Conservation (phyloP, 768 basidiomycete genomes). For the Tulasnella sp. region DNA sequence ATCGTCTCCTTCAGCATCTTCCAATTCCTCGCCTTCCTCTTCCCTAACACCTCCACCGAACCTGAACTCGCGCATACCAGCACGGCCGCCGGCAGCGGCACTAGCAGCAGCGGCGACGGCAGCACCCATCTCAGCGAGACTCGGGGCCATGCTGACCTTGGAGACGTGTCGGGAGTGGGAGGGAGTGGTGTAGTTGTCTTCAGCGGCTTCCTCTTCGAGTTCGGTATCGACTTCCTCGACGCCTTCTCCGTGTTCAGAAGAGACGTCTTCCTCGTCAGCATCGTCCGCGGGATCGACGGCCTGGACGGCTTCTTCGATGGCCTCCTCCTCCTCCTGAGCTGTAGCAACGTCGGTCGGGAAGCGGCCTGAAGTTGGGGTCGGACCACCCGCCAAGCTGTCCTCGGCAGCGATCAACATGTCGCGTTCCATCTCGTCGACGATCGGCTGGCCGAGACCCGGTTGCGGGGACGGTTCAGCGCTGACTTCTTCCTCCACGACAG, state of each 20-base stretch:
- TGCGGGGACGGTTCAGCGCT: conserved; percentile 51
- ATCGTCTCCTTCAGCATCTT: conserved; percentile 13
- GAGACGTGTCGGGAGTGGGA: conserved; percentile 29
- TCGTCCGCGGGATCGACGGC: conserved; percentile 36
- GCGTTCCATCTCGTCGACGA: conserved; percentile 17
- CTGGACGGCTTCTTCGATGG: conserved; percentile 14
- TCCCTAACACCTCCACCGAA: conserved; percentile 16
- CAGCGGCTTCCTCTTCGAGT: conserved; percentile 33
- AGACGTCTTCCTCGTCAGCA: conserved; percentile 32
- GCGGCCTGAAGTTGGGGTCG: conserved; percentile 18
- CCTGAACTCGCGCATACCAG: conserved; percentile 17
- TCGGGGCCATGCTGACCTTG: conserved; percentile 24
- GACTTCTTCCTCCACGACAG: conserved; percentile 36
- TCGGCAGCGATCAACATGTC: conserved; percentile 1
- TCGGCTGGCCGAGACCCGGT: not conserved
- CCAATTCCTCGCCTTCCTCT: not conserved
- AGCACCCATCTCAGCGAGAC: conserved; percentile 21
- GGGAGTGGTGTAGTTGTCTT: conserved; percentile 29
- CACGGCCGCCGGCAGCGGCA: not conserved
- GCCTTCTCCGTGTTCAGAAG: conserved; percentile 3
- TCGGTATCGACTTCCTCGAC: conserved; percentile 19
- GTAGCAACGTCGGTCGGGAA: conserved; percentile 2
- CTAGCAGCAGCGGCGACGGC: conserved; percentile 3
- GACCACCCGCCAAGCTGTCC: not conserved
- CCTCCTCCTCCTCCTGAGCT: not conserved